Evolutionary conservation across 352 stramenopile species (phyloP), one percentile per base, ranked within the genome.

Genomic region (Blastocystis sp.): DNA sequence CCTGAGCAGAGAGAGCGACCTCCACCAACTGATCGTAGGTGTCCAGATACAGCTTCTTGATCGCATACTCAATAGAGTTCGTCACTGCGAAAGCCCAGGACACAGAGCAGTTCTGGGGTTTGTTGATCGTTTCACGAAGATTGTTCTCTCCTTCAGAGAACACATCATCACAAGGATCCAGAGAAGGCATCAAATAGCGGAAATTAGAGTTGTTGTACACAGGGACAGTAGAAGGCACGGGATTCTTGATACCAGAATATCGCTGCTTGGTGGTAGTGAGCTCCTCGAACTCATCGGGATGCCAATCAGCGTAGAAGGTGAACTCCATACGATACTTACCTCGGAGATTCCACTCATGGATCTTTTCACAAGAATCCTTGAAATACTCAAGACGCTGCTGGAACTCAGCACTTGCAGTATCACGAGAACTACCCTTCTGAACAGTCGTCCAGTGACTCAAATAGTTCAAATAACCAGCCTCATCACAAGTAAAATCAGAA

Each of bases 321-420:
- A 76, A 76, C 43, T 76, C 66, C 66, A 76, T 76, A 18, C 29
- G 50, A 39, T 76, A 76, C 43, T 50, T 76, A 6, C 54, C 66
- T 26, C 43, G 37, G 1, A 76, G 18, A 37, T 76, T 76, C 66
- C 66, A 76, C 15, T 76, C 66, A 26, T 76, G 66, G 29, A 76
- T 76, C 66, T 76, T 76, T 39, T 76, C 66, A 53, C 66, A 76
- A 45, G 66, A 76, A 9, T 76, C 66, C 50, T 56, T 76, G 66
- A 76, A 76, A 39, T 76, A 76, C 43, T 56, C 66, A 26, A 76
- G 29, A 76, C 66, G 66, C 37, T 50, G 47, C 66, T 76, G 37
- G 66, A 76, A 76, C 29, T 76, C 66, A 23, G 18, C 37, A 76
- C 26, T 54, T 15, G 23, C 54, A 53, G 29, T 11, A 53, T 76